Percentiles rank a stretch among this genome's conserved stretches.
Conservation (phyloP, 169 alveolate species). For the Cryptosporidium canis region DNA sequence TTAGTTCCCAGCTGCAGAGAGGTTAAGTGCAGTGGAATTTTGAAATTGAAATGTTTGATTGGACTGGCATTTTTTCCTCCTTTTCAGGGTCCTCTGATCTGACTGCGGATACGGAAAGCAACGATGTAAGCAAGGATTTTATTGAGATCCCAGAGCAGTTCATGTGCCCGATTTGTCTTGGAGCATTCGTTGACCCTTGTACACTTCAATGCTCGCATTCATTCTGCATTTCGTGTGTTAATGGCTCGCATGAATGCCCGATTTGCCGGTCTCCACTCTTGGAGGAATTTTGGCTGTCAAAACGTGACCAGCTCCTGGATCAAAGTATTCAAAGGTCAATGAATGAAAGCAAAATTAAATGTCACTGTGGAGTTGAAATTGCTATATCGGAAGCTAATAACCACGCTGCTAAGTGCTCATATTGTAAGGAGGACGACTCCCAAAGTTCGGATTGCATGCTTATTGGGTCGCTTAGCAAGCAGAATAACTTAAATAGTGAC, state of each 20-base stretch:
- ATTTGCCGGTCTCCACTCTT: conserved; percentile 36
- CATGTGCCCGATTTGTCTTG: conserved; percentile 71
- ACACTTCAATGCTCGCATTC: conserved; percentile 65
- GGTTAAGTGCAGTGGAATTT: conserved; percentile 18
- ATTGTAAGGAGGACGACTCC: conserved; percentile 30
- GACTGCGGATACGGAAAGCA: background rate
- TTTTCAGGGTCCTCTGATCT: conserved; percentile 36
- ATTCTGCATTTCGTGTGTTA: conserved; percentile 51
- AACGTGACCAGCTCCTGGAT: conserved; percentile 59
- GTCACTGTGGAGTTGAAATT: conserved; percentile 54
- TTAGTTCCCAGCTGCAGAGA: conserved; percentile 1
- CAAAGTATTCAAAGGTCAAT: conserved; percentile 23
- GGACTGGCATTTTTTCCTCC: conserved; percentile 36
- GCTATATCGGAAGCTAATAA: conserved; percentile 26
- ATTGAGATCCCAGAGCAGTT: conserved; percentile 66
- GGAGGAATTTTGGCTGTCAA: conserved; percentile 61
- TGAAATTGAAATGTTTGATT: conserved; percentile 39
- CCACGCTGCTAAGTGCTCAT: conserved; percentile 40
- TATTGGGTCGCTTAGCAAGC: conserved; percentile 15
- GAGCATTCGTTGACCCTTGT: conserved; percentile 63
- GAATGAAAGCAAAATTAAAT: conserved; percentile 27
- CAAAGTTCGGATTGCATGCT: background rate
- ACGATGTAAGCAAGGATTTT: conserved; percentile 50
- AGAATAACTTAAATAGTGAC: background rate
- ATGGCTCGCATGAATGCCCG: conserved; percentile 57